Conservation (phyloP, 164 flowering plant species). For the Saururus chinensis region DNA sequence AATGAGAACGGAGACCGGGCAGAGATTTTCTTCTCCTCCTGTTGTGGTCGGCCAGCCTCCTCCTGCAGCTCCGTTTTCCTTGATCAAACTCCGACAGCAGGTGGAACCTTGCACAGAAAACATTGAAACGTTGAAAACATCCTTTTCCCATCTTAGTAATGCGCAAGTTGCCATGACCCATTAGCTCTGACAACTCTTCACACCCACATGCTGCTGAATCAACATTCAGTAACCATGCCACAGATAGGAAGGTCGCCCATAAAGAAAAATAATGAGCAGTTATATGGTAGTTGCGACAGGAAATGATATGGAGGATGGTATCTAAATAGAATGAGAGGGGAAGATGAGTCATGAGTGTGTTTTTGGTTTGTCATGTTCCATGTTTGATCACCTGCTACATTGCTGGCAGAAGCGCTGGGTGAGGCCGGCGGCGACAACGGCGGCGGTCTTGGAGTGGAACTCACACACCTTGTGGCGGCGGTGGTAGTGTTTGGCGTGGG, state of each 20-base stretch:
- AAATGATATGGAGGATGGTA: too few relatives aligned
- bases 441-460: conserved; percentile 85
- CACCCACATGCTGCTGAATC: too few relatives aligned
- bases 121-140: conserved; percentile 55
- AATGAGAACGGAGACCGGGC: too few relatives aligned
- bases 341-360: neutral
- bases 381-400: conserved; percentile 69
- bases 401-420: conserved; percentile 98
- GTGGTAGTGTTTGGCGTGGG: conserved; percentile 82
- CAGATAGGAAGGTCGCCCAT: too few relatives aligned
- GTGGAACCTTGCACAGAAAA: conserved; percentile 59
- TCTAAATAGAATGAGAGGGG: neutral
- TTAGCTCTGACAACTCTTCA: too few relatives aligned
- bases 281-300: too few relatives aligned
- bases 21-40: conserved; percentile 49
- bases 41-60: conserved; percentile 68
- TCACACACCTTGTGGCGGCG: conserved; percentile 95
- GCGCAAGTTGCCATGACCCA: too few relatives aligned
- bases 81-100: conserved; percentile 58
- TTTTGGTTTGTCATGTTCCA: neutral
- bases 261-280: too few relatives aligned
- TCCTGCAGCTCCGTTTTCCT: conserved; percentile 62
- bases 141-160: too few relatives aligned
- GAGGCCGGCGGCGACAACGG: conserved; percentile 63
- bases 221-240: too few relatives aligned